A percentile compares a stretch with the other conserved stretches of the same genome.
phyloP scores from a whole-genome alignment of 2,329 filamentous ascomycete genomes.

The Polytolypa hystricis region DNA sequence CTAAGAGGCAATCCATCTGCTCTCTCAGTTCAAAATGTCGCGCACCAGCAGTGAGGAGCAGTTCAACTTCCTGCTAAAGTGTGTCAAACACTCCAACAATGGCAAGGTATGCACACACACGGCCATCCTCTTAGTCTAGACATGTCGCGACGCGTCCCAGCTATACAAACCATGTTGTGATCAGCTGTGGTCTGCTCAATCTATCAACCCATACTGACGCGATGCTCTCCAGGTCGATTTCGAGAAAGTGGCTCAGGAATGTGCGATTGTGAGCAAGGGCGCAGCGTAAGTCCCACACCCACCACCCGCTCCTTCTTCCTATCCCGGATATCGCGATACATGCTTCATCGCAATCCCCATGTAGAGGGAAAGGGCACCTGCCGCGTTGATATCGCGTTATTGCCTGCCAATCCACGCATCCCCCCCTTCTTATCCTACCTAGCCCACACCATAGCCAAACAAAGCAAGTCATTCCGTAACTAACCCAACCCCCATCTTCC shows the following conservation, averaged over 20 bases:
- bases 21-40: conserved; percentile 36
- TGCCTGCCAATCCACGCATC: no score
- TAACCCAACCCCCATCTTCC: conserved; percentile 5
- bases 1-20: no score
- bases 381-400: no score
- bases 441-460: no score
- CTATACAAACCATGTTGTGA: not conserved
- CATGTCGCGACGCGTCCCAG: no score
- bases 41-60: conserved; percentile 43
- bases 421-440: conserved; percentile 1
- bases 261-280: conserved; percentile 51
- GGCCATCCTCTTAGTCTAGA: not conserved
- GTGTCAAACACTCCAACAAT: conserved; percentile 49
- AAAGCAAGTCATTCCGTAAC: not conserved
- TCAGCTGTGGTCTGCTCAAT: no score
- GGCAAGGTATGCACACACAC: conserved; percentile 44
- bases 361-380: no score
- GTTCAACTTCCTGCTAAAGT: conserved; percentile 55
- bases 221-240: conserved; percentile 49
- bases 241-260: conserved; percentile 51
- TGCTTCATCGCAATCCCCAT: conserved; percentile 1
- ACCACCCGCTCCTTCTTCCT: not conserved
- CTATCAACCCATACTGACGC: not conserved
- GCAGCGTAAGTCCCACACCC: conserved; percentile 50
- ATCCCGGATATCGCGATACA: not conserved